Evolutionary conservation across 495 filamentous ascomycete genomes (phyloP).

Genomic region (Paragyromitra xinjiangensis): DNA sequence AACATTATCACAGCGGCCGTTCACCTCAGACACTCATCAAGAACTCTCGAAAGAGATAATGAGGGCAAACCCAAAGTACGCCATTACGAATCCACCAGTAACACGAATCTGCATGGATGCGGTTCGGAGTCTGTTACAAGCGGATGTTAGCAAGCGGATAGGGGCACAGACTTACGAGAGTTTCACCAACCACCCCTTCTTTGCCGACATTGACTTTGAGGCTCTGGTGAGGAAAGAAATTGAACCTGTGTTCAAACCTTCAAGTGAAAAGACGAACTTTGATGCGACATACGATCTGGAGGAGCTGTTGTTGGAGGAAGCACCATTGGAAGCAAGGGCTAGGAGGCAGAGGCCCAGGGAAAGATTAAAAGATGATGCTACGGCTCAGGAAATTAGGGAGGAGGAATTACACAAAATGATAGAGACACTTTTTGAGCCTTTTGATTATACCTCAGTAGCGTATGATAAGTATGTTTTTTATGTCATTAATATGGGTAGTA

Average conservation of each 20-base stretch:
- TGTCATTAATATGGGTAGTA: conserved; percentile 32
- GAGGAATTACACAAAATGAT: conserved; percentile 95
- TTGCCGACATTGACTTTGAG: conserved; percentile 82
- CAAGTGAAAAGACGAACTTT: conserved; percentile 97
- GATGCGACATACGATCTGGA: conserved; percentile 98
- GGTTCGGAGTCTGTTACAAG: conserved; percentile 80
- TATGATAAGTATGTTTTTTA: conserved; percentile 67
- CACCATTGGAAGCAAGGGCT: conserved; percentile 89
- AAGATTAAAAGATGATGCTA: conserved; percentile 89
- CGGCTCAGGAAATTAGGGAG: conserved; percentile 91
- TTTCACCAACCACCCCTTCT: conserved; percentile 89
- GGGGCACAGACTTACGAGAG: conserved; percentile 79
- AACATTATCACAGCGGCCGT: conserved; percentile 70
- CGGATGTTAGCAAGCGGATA: conserved; percentile 79
- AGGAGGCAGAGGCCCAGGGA: conserved; percentile 93
- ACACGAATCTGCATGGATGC: conserved; percentile 85
- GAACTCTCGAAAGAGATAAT: conserved; percentile 81
- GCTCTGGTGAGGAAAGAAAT: conserved; percentile 88
- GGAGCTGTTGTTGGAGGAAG: conserved; percentile 92
- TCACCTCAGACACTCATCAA: conserved; percentile 85
- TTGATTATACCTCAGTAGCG: conserved; percentile 85
- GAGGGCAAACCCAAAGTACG: conserved; percentile 83
- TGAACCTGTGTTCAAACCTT: conserved; percentile 88
- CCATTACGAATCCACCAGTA: conserved; percentile 87
- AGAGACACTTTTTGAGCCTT: conserved; percentile 92